phyloP scores from a whole-genome alignment of 1,139 yeast species.

The Arxiozyma slooffiae region DNA sequence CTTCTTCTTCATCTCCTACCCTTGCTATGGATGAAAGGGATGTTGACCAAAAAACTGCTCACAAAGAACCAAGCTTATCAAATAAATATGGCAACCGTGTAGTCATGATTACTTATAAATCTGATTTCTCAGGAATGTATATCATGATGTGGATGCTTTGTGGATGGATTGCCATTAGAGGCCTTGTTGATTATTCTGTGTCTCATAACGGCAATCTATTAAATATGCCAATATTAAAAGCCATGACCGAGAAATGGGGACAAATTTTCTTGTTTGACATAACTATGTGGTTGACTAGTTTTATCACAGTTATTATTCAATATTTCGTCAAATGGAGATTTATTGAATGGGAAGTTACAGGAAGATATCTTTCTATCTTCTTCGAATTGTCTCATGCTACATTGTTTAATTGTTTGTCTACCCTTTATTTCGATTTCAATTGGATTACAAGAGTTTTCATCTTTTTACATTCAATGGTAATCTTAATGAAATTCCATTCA shows the following conservation, averaged over 20 bases:
- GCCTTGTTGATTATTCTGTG: slow-evolving; percentile 9
- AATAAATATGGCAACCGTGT: background rate
- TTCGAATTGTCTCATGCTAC: slow-evolving; percentile 45
- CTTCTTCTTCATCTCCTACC: background rate
- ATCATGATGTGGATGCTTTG: slow-evolving; percentile 11
- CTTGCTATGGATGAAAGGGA: background rate
- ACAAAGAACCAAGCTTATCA: background rate
- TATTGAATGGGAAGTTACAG: slow-evolving; percentile 49
- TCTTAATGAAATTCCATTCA: slow-evolving; percentile 88
- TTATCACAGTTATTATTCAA: slow-evolving; percentile 49
- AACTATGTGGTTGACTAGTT: slow-evolving; percentile 54
- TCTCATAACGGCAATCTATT: slow-evolving; percentile 4
- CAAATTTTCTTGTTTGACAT: slow-evolving; percentile 59
- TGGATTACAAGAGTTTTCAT: slow-evolving; percentile 85
- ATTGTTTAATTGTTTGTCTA: slow-evolving; percentile 42
- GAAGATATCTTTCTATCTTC: slow-evolving; percentile 48
- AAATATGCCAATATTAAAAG: slow-evolving; percentile 31
- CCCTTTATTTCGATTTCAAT: slow-evolving; percentile 42
- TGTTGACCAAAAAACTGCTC: background rate
- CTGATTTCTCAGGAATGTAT: slow-evolving; percentile 12
- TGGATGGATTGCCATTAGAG: slow-evolving; percentile 9
- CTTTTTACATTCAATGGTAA: slow-evolving; percentile 67
- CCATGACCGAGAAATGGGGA: slow-evolving; percentile 44
- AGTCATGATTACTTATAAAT: slow-evolving; percentile 1
- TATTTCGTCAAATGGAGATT: slow-evolving; percentile 34